Conservation (phyloP, 192 early-diverging fungal species). For the Diversispora epigaea region DNA sequence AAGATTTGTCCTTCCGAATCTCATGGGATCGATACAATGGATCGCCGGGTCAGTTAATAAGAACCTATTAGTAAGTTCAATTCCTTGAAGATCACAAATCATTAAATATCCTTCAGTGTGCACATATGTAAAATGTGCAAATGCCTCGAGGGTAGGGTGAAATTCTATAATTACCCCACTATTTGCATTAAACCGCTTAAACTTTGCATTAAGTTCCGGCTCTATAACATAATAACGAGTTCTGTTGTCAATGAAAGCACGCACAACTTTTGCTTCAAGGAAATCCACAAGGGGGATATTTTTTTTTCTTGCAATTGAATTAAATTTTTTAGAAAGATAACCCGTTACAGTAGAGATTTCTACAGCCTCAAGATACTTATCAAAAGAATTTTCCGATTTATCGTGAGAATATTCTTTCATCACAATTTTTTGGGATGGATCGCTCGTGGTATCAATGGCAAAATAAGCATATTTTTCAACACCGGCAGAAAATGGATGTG, state of each 20-base stretch:
- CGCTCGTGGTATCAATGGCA: not conserved
- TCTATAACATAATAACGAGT: constrained; percentile 11
- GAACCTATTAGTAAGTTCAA: no score
- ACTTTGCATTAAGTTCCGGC: not conserved
- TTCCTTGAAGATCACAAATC: constrained; percentile 26
- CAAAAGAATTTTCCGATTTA: not conserved
- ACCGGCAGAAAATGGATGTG: no score
- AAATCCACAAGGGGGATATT: constrained; percentile 13
- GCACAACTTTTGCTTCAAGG: constrained; percentile 2
- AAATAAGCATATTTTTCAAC: constrained; percentile 29
- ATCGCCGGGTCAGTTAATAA: no score
- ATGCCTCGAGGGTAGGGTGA: constrained; percentile 18
- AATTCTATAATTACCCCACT: constrained; percentile 2
- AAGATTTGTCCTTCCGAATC: no score
- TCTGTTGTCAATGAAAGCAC: not conserved
- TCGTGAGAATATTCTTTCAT: constrained; percentile 14
- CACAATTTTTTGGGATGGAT: not conserved
- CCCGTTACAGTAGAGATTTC: no score
- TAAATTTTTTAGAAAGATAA: constrained; percentile 22
- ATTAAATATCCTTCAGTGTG: constrained; percentile 22
- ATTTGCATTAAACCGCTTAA: constrained; percentile 20
- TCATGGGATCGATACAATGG: no score
- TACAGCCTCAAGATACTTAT: constrained; percentile 30
- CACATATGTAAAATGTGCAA: constrained; percentile 26
- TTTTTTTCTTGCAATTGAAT: constrained; percentile 6